These are phyloP conservation scores for Xerocomus brunneocitrinus DNA, from an alignment of 768 basidiomycete genomes.

Conservation along the genomic window DNA sequence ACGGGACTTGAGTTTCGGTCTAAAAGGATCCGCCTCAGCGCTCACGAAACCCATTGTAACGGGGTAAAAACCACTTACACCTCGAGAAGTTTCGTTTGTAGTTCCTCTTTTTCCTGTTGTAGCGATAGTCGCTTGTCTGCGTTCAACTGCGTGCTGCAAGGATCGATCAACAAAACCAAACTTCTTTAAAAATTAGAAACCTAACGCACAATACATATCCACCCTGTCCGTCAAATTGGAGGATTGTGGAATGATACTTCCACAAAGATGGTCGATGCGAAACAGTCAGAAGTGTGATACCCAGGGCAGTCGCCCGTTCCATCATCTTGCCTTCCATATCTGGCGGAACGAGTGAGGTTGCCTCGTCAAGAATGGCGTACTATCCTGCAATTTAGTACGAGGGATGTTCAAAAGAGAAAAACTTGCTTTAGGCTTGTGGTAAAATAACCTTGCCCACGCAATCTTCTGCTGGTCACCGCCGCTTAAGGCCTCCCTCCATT, in stretches of 20 bases:
- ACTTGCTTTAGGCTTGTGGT: constrained; percentile 84
- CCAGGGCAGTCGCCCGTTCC: constrained; percentile 80
- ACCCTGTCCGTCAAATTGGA: constrained; percentile 92
- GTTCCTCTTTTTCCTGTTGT: constrained; percentile 89
- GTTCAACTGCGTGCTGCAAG: constrained; percentile 74
- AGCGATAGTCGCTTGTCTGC: constrained; percentile 85
- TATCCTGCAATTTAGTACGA: constrained; percentile 27
- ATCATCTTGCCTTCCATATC: constrained; percentile 95
- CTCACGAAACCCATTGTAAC: background rate
- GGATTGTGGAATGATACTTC: constrained; percentile 85
- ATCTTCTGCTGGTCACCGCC: constrained; percentile 97
- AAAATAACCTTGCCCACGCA: constrained; percentile 95
- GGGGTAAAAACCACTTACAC: constrained; percentile 51
- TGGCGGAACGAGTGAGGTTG: constrained; percentile 88
- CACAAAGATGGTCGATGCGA: constrained; percentile 93
- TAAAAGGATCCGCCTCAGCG: constrained; percentile 23
- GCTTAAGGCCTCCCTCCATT: constrained; percentile 91
- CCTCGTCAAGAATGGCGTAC: constrained; percentile 97
- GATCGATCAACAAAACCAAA: background rate
- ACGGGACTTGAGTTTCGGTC: constrained; percentile 77
- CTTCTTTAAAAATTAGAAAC: background rate
- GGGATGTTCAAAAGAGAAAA: background rate
- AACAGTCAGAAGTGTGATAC: constrained; percentile 91
- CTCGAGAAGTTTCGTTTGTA: constrained; percentile 82
- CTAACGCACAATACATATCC: constrained; percentile 86